Evolutionary conservation across 768 basidiomycete genomes (phyloP).

Genomic region (Sarcomyxa edulis): DNA sequence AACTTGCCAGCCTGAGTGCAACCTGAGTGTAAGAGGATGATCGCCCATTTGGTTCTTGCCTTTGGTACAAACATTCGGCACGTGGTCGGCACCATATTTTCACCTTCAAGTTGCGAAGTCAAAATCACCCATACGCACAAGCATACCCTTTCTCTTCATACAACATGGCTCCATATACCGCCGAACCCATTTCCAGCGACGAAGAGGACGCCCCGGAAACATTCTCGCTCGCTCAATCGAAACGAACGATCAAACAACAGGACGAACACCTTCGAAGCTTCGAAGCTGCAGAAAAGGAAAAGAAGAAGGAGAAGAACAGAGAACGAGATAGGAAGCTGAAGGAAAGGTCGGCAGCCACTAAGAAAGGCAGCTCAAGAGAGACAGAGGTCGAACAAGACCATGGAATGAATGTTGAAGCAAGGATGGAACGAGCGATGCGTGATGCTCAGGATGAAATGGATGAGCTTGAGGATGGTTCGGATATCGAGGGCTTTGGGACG

Average conservation of each 20-base stretch:
- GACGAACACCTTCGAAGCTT: constrained; percentile 31
- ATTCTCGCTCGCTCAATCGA: constrained; percentile 41
- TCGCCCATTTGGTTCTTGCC: no score
- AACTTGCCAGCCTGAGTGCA: no score
- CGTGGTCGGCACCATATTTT: no score
- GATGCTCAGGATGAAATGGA: constrained; percentile 28
- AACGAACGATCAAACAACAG: constrained; percentile 30
- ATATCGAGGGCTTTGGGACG: constrained; percentile 16
- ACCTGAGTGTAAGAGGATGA: no score
- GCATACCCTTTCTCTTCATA: no score
- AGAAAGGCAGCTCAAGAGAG: constrained; percentile 27
- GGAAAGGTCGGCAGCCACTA: constrained; percentile 31
- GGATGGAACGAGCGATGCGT: constrained; percentile 38
- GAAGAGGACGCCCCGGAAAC: constrained; percentile 48
- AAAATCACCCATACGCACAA: no score
- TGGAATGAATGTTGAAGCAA: constrained; percentile 18
- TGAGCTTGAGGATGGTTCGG: constrained; percentile 13
- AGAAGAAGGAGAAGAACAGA: constrained; percentile 38
- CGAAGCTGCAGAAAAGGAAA: constrained; percentile 31
- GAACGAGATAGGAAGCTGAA: constrained; percentile 45
- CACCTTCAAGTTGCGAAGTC: no score
- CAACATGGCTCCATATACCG: constrained; percentile 3
- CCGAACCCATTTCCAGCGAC: constrained; percentile 23
- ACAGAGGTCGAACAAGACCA: constrained; percentile 16
- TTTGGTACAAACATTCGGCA: no score